These are phyloP conservation scores for Ophiosphaerella korrae DNA, from an alignment of 2,329 filamentous ascomycete species.

Conservation along the genomic window DNA sequence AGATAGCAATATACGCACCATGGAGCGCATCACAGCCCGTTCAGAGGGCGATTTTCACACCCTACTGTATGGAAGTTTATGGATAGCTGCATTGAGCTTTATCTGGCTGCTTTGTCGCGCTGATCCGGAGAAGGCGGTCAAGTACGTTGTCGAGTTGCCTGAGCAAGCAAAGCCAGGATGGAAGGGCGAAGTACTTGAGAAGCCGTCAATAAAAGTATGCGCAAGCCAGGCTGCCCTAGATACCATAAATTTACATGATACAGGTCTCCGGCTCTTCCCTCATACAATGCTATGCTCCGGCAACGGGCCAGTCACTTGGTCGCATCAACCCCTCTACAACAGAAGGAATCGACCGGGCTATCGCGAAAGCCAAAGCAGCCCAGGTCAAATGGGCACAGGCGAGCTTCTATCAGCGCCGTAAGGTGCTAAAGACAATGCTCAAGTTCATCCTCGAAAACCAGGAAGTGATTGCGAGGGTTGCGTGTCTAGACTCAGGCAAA, in stretches of 20 bases:
- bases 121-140: constrained; percentile 53
- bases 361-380: constrained; percentile 74
- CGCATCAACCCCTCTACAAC: constrained; percentile 76
- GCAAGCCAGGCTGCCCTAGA: neutral
- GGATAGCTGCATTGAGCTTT: constrained; percentile 25
- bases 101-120: constrained; percentile 34
- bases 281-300: constrained; percentile 86
- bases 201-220: constrained; percentile 64
- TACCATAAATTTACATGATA: constrained; percentile 6
- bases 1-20: constrained; percentile 15
- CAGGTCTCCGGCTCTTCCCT: constrained; percentile 66
- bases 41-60: constrained; percentile 29
- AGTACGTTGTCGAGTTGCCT: constrained; percentile 67
- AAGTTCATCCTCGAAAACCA: constrained; percentile 87
- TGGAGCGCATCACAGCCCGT: constrained; percentile 32
- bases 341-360: constrained; percentile 76
- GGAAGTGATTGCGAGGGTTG: constrained; percentile 80
- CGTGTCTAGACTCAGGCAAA: constrained; percentile 93
- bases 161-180: constrained; percentile 61
- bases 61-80: constrained; percentile 24
- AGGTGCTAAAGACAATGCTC: constrained; percentile 80
- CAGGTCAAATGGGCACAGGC: constrained; percentile 80
- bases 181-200: constrained; percentile 62
- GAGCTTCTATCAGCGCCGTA: constrained; percentile 75
- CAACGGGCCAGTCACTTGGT: constrained; percentile 83